These are phyloP conservation scores for Rhodotorula babjevae DNA, from an alignment of 768 basidiomycete species.

Conservation along the genomic window DNA sequence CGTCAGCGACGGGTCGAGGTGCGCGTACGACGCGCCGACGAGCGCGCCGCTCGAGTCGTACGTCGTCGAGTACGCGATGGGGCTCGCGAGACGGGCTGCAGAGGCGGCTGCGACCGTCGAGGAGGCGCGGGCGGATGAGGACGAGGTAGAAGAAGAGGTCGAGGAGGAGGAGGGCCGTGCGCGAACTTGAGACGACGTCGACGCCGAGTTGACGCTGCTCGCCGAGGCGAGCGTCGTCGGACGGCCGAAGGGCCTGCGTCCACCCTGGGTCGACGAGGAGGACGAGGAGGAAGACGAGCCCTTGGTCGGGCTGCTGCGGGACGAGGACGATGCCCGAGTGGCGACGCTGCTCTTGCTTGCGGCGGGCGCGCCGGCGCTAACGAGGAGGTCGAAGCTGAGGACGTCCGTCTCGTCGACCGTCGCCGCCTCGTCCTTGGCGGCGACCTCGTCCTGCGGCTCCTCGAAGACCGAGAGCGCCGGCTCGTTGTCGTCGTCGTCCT, in stretches of 20 bases:
- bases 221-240: background rate
- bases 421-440: background rate
- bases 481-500: background rate
- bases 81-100: background rate
- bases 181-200: background rate
- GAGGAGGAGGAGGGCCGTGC: background rate
- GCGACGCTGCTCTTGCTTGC: background rate
- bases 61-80: background rate
- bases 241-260: conserved; percentile 1
- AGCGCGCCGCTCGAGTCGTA: conserved; percentile 8
- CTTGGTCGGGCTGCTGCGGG: background rate
- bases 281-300: background rate
- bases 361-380: no score
- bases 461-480: background rate
- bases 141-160: background rate
- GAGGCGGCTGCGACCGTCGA: background rate
- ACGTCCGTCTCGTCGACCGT: no score
- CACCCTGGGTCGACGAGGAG: background rate
- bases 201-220: background rate
- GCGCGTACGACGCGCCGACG: conserved; percentile 12
- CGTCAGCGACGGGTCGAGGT: conserved; percentile 10
- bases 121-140: conserved; percentile 3
- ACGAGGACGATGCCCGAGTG: background rate
- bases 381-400: background rate
- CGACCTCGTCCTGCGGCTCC: background rate